Conservation (phyloP, 148 eudicot species). For the Vaccinium darrowii region DNA sequence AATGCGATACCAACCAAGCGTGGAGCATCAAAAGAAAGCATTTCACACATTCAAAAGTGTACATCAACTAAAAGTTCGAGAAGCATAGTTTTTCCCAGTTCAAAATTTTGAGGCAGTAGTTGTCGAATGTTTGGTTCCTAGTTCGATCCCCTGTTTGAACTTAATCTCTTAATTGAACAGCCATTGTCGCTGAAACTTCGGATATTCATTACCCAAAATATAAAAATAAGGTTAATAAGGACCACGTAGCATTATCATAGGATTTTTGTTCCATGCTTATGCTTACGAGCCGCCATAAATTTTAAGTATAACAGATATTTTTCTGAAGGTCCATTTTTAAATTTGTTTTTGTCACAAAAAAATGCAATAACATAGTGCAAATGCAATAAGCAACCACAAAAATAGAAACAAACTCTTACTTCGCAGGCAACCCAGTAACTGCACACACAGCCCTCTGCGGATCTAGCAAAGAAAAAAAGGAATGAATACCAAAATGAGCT, state of each 20-base stretch:
- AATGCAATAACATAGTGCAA: not conserved
- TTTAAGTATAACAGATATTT: no score
- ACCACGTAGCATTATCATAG: not conserved
- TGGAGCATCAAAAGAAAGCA: not conserved
- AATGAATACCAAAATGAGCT: conserved; percentile 15
- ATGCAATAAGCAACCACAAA: not conserved
- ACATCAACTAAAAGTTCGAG: not conserved
- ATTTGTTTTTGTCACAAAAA: not conserved
- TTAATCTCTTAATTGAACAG: not conserved
- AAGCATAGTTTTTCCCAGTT: not conserved
- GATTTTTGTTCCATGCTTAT: not conserved
- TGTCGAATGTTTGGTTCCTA: not conserved
- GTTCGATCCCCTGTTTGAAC: not conserved
- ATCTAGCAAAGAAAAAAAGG: conserved; percentile 44
- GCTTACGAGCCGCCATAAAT: not conserved
- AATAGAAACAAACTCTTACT: conserved; percentile 38
- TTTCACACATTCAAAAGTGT: not conserved
- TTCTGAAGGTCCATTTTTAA: not conserved
- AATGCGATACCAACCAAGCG: not conserved
- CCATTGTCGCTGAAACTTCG: not conserved
- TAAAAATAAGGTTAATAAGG: not conserved
- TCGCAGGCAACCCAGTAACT: conserved; percentile 86
- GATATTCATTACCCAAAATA: not conserved
- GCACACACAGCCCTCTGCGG: conserved; percentile 70
- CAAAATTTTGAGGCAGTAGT: not conserved